phyloP scores from a whole-genome alignment of 2,329 filamentous ascomycete genomes.

The Neofusicoccum cordaticola region DNA sequence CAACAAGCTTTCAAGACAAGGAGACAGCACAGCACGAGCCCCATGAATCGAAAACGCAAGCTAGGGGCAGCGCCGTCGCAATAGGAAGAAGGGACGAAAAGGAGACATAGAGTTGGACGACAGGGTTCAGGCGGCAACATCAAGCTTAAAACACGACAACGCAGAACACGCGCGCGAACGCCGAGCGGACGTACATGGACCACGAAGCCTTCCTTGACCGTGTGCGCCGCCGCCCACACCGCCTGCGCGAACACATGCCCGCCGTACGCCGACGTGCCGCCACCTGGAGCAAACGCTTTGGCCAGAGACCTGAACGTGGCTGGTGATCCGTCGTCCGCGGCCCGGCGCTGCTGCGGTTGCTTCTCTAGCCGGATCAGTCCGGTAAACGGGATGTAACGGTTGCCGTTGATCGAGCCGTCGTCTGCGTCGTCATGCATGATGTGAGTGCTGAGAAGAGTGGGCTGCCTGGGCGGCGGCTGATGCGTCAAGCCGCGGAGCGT shows the following conservation, averaged over 20 bases:
- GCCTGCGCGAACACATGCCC: constrained; percentile 59
- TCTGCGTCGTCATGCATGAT: constrained; percentile 3
- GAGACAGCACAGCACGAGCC: not conserved
- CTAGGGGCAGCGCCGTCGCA: not conserved
- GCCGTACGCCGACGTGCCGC: constrained; percentile 48
- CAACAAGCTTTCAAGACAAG: not conserved
- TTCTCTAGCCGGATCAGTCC: constrained; percentile 42
- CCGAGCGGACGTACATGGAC: constrained; percentile 45
- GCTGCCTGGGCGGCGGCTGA: not conserved
- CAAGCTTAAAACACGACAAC: not conserved
- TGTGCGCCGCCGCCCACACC: constrained; percentile 56
- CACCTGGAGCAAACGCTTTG: constrained; percentile 44
- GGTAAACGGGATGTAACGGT: constrained; percentile 33
- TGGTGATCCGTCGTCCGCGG: too few species aligned
- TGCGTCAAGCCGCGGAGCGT: not conserved
- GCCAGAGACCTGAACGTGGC: constrained; percentile 39
- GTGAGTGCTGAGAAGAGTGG: not conserved
- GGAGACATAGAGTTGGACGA: not conserved
- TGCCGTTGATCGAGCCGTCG: constrained; percentile 10
- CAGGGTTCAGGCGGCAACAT: not conserved
- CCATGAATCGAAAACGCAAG: not conserved
- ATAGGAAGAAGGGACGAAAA: not conserved
- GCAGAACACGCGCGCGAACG: not conserved
- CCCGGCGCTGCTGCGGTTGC: constrained; percentile 29
- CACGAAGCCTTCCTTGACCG: constrained; percentile 49